Percentiles rank a stretch among this genome's conserved stretches.
These are phyloP conservation scores for Pelargonium citronellum DNA, from an alignment of 441 rosid species.

Conservation along the genomic window DNA sequence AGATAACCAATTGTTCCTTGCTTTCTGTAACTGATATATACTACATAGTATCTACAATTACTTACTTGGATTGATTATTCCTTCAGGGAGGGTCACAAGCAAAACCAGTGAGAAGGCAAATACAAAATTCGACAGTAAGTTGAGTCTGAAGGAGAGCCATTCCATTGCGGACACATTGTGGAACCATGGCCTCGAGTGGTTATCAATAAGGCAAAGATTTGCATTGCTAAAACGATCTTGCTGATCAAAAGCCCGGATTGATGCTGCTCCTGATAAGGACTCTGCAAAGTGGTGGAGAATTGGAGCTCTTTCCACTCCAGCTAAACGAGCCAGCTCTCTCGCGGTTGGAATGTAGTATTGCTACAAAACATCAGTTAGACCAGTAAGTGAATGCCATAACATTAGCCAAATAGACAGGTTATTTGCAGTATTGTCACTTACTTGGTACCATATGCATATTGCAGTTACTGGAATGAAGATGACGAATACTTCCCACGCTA, in stretches of 20 bases:
- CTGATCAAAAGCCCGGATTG: slow-evolving; percentile 88
- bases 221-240: slow-evolving; percentile 54
- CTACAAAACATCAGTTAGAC: slow-evolving; percentile 22
- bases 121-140: slow-evolving; percentile 78
- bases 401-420: not conserved
- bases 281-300: slow-evolving; percentile 97
- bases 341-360: slow-evolving; percentile 94
- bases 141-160: slow-evolving; percentile 94
- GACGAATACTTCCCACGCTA: slow-evolving; percentile 94
- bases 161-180: slow-evolving; percentile 89
- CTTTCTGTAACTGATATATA: not conserved
- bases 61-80: slow-evolving; percentile 95
- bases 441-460: slow-evolving; percentile 92
- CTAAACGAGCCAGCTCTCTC: slow-evolving; percentile 84
- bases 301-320: slow-evolving; percentile 86
- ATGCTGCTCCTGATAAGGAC: slow-evolving; percentile 86
- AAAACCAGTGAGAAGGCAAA: slow-evolving; percentile 88
- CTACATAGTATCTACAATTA: slow-evolving; percentile 1
- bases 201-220: slow-evolving; percentile 67
- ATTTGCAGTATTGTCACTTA: slow-evolving; percentile 27
- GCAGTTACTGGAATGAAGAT: slow-evolving; percentile 96
- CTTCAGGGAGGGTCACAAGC: slow-evolving; percentile 90
- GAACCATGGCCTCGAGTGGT: slow-evolving; percentile 94
- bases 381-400: not conserved
- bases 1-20: slow-evolving; percentile 12